Evolutionary conservation across 306 rosid species (phyloP), one percentile per base, ranked within the genome.

Genomic region (Fagus sylvatica): DNA sequence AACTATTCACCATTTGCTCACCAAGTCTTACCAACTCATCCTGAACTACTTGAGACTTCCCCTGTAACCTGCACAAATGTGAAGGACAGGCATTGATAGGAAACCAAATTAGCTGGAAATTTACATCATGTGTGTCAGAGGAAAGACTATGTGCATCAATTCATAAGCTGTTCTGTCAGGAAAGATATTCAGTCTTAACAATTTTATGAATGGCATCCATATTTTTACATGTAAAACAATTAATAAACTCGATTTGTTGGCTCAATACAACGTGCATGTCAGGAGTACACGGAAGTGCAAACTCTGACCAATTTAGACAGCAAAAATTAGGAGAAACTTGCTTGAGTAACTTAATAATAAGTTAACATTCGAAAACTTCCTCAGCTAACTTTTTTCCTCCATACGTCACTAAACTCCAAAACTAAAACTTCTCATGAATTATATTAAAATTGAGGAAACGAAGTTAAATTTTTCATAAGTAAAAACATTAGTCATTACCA

Each of bases 11-110:
- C 97, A 95, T 83, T 68, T 91, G 90, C 76, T 89, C 99, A 73
- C 99, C 99, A 82, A 95, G 93, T 84, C 97, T 93, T 5, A 93
- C 96, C 81, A 95, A 85, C 88, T 95, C 99, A 69, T 93, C 97
- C 83, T 93, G 97, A 87, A 95, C 92, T 64, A 93, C 43, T 75
- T 93, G 97, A 59, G 97, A 93, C 90, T 95, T 95, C 77, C 99
- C 99, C 75, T 95, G 99, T 79, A 95, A 88, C 94, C 99, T 95
- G 82, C 57, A 77, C 67, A 79, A 55, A 75, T 22, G 71, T 69
- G 7, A 73, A 76, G 54, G 49, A 62, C 22, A 73, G 4, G 53
- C 60, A 56, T 54, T 22, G 40, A 84, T 48, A 54, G 34, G 15
- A n/a, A 69, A 40, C 75, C 69, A n/a, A 59, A 48, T 40, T 43